Evolutionary conservation across 441 rosid genomes (phyloP).

Genomic region (Erysimum cheiri): DNA sequence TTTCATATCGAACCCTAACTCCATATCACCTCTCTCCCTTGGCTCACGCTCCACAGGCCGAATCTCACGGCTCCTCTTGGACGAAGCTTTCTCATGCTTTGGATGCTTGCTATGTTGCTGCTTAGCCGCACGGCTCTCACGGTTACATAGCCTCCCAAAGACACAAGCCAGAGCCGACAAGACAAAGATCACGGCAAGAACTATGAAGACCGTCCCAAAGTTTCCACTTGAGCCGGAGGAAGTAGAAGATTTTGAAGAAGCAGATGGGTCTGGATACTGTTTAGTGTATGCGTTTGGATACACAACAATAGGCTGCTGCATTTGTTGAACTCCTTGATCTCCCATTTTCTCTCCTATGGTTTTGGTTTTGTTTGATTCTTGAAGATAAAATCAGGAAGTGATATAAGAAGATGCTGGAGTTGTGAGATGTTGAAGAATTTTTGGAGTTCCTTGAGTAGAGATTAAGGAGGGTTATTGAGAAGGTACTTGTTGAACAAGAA

Average conservation of each 20-base stretch:
- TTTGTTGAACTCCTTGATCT: conserved; percentile 47
- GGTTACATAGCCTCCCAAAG: conserved; percentile 65
- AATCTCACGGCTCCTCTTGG: conserved; percentile 42
- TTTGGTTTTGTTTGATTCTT: conserved; percentile 19
- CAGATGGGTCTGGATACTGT: conserved; percentile 46
- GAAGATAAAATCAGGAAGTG: conserved; percentile 17
- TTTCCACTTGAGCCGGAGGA: conserved; percentile 57
- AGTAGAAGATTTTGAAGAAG: conserved; percentile 36
- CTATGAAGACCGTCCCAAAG: conserved; percentile 64
- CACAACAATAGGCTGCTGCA: conserved; percentile 58
- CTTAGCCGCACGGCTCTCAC: conserved; percentile 40
- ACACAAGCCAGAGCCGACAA: conserved; percentile 63
- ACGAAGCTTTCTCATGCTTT: conserved; percentile 42
- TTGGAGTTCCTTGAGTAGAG: conserved; percentile 66
- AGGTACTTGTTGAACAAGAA: conserved; percentile 47
- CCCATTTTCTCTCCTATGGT: conserved; percentile 47
- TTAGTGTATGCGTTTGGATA: conserved; percentile 63
- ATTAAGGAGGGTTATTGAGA: conserved; percentile 50
- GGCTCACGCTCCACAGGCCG: conserved; percentile 51
- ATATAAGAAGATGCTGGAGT: conserved; percentile 36
- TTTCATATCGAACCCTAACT: conserved; percentile 52
- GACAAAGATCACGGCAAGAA: conserved; percentile 59
- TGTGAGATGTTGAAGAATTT: conserved; percentile 27
- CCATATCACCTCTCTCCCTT: conserved; percentile 48
- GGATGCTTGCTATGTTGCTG: conserved; percentile 39